Conservation (phyloP, 805 yeast species). For the Ogataea kodamae region DNA sequence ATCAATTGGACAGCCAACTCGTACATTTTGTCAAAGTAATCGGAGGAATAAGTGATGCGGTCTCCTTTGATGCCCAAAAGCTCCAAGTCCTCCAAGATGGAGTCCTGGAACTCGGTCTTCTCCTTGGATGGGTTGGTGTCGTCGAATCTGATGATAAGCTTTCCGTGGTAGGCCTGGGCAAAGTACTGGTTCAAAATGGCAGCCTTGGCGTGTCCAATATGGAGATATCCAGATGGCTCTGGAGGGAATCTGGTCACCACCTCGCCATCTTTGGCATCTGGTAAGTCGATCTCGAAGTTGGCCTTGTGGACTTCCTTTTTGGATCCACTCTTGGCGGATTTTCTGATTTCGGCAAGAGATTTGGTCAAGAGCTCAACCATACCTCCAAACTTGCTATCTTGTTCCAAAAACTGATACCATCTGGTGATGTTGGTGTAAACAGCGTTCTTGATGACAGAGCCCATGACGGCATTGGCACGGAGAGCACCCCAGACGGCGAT, state of each 20-base stretch:
- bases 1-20: slow-evolving; percentile 81
- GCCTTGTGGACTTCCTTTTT: slow-evolving; percentile 91
- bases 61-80: slow-evolving; percentile 94
- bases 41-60: slow-evolving; percentile 81
- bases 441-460: slow-evolving; percentile 81
- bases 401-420: slow-evolving; percentile 82
- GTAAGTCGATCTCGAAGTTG: slow-evolving; percentile 87
- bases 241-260: slow-evolving; percentile 99
- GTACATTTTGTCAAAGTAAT: slow-evolving; percentile 90
- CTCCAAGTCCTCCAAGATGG: slow-evolving; percentile 88
- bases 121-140: slow-evolving; percentile 98
- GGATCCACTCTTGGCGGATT: slow-evolving; percentile 50
- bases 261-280: slow-evolving; percentile 87
- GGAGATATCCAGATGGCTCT: slow-evolving; percentile 98
- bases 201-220: slow-evolving; percentile 99
- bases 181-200: slow-evolving; percentile 95
- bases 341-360: slow-evolving; percentile 70
- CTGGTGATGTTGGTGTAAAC: slow-evolving; percentile 84
- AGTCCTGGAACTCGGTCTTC: slow-evolving; percentile 89
- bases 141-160: slow-evolving; percentile 93
- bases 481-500: slow-evolving; percentile 90
- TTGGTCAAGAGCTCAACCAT: slow-evolving; percentile 64
- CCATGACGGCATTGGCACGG: slow-evolving; percentile 90
- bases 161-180: slow-evolving; percentile 94
- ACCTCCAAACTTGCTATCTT: slow-evolving; percentile 63